phyloP scores from a whole-genome alignment of 2,329 filamentous ascomycete genomes.

The Neocucurbitaria cava region DNA sequence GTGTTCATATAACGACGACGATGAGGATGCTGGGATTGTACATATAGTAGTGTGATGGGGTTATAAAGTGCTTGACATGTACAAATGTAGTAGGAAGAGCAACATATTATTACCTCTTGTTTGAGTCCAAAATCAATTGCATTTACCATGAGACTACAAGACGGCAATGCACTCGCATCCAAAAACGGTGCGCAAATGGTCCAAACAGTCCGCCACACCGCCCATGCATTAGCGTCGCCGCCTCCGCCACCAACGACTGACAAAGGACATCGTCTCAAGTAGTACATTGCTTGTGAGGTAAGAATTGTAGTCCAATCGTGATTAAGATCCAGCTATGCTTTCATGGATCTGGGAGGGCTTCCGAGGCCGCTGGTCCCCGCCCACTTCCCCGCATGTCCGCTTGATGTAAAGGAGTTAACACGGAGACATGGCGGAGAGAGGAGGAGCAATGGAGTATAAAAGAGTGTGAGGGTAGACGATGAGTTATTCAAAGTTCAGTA shows the following conservation, averaged over 20 bases:
- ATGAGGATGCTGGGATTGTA: too few relatives aligned
- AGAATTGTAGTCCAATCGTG: neutral
- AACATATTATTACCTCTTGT: too few relatives aligned
- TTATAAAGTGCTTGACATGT: too few relatives aligned
- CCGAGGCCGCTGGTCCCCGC: slow-evolving; percentile 6
- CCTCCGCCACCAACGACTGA: neutral
- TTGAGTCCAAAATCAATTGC: too few relatives aligned
- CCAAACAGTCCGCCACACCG: slow-evolving; percentile 17
- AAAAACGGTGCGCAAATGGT: slow-evolving; percentile 15
- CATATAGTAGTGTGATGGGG: too few relatives aligned
- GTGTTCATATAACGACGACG: too few relatives aligned
- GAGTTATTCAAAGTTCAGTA: neutral
- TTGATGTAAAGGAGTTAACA: neutral
- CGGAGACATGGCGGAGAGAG: neutral
- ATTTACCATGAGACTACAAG: too few relatives aligned
- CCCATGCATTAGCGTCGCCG: slow-evolving; percentile 29
- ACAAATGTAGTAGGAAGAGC: too few relatives aligned
- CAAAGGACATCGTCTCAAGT: neutral
- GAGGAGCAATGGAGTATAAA: neutral
- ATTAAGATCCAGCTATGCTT: neutral
- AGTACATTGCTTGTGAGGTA: neutral
- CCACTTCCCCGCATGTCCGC: neutral
- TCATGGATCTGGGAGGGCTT: neutral
- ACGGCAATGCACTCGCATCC: too few relatives aligned
- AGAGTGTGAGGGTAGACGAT: neutral